A percentile compares a stretch with the other conserved stretches of the same genome.
Conservation (phyloP, 2,329 filamentous ascomycete genomes). For the Penicillium griseofulvum region DNA sequence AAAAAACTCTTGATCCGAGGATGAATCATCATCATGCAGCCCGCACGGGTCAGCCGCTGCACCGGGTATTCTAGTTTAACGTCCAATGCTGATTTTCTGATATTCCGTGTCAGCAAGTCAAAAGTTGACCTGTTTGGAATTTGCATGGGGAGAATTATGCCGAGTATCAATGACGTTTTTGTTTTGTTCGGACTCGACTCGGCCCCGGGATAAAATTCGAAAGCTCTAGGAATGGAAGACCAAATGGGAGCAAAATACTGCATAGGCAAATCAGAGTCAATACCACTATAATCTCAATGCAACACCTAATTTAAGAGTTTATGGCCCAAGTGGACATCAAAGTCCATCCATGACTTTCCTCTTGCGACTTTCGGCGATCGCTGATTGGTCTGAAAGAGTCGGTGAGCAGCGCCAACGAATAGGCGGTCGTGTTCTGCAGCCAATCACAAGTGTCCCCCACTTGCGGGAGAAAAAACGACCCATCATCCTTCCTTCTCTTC, state of each 20-base stretch:
- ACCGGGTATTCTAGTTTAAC: background rate
- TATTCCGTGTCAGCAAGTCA: background rate
- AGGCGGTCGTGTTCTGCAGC: slow-evolving; percentile 13
- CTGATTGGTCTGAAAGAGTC: slow-evolving; percentile 27
- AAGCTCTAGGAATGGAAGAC: no score
- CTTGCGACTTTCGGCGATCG: background rate
- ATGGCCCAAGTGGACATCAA: background rate
- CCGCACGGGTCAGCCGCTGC: slow-evolving; percentile 16
- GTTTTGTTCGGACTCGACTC: background rate
- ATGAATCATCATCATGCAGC: slow-evolving; percentile 24
- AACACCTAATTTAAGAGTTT: background rate
- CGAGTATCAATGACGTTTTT: slow-evolving; percentile 5
- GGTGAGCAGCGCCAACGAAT: slow-evolving; percentile 35
- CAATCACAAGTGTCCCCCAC: slow-evolving; percentile 28
- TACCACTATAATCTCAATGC: background rate
- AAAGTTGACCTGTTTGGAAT: background rate
- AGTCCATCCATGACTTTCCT: background rate
- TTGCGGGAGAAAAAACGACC: slow-evolving; percentile 29
- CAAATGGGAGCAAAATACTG: background rate
- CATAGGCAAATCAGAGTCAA: background rate
- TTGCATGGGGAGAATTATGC: background rate
- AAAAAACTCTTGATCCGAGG: slow-evolving; percentile 1
- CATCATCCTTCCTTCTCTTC: slow-evolving; percentile 23
- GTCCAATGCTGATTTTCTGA: background rate
- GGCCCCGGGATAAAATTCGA: background rate